These are phyloP conservation scores for Lobosporangium transversale DNA, from an alignment of 192 early-diverging fungal genomes.

Conservation along the genomic window DNA sequence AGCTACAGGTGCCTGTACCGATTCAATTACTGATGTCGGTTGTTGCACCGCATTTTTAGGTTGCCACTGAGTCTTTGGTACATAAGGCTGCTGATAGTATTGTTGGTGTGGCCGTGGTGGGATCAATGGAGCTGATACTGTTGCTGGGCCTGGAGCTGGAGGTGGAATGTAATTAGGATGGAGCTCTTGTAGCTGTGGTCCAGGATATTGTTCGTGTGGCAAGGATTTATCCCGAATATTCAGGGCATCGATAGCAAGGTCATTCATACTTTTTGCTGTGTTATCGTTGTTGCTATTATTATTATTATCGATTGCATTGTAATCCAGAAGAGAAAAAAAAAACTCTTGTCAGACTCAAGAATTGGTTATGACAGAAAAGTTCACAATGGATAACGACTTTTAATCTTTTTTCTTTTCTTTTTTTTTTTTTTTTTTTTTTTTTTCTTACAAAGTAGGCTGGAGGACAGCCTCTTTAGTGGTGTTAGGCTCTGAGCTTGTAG, in stretches of 20 bases:
- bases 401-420: too few species aligned
- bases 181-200: slow-evolving; percentile 1
- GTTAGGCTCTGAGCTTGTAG: too few species aligned
- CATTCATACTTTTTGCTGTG: too few species aligned
- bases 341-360: not conserved
- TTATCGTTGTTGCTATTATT: not conserved
- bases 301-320: not conserved
- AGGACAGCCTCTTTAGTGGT: too few species aligned
- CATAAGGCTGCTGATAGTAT: slow-evolving; percentile 2
- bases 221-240: slow-evolving; percentile 1
- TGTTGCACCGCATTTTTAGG: too few species aligned
- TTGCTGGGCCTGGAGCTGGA: slow-evolving; percentile 2
- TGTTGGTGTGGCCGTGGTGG: slow-evolving; percentile 10
- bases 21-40: too few species aligned
- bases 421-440: too few species aligned
- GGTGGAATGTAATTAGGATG: not conserved
- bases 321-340: not conserved
- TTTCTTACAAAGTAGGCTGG: too few species aligned
- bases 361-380: too few species aligned
- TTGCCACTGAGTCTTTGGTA: not conserved
- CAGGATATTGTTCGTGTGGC: slow-evolving; percentile 2
- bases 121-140: too few species aligned
- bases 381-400: too few species aligned
- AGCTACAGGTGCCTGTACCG: too few species aligned
- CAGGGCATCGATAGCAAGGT: slow-evolving; percentile 1